These are phyloP conservation scores for Wickerhamomyces canadensis DNA, from an alignment of 805 yeast species.

Conservation along the genomic window DNA sequence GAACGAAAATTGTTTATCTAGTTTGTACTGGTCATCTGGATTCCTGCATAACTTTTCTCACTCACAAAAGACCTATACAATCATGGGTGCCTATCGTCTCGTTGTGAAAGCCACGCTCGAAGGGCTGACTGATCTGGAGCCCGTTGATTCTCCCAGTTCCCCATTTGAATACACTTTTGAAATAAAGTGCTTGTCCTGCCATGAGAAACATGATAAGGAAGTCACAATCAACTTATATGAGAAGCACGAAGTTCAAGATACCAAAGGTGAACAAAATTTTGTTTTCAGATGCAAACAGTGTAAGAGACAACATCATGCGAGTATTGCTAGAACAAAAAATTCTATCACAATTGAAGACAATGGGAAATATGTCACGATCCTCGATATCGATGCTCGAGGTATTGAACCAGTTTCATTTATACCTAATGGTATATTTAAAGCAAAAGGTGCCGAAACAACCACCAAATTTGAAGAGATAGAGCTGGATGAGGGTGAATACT, in stretches of 20 bases:
- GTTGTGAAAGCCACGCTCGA: slow-evolving; percentile 31
- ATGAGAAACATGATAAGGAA: slow-evolving; percentile 68
- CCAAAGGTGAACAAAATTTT: slow-evolving; percentile 81
- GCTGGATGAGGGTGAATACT: slow-evolving; percentile 82
- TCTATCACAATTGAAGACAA: slow-evolving; percentile 30
- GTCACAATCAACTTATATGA: slow-evolving; percentile 66
- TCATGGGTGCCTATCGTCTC: slow-evolving; percentile 11
- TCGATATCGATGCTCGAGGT: slow-evolving; percentile 84
- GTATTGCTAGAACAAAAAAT: slow-evolving; percentile 21
- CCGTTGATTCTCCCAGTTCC: slow-evolving; percentile 49
- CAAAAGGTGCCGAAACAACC: slow-evolving; percentile 46
- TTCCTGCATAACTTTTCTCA: no score
- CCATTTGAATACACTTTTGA: slow-evolving; percentile 77
- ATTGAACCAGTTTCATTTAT: slow-evolving; percentile 63
- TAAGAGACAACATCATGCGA: slow-evolving; percentile 24
- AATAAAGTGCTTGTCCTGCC: slow-evolving; percentile 72
- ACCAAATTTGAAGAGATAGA: slow-evolving; percentile 61
- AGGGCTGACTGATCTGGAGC: slow-evolving; percentile 38
- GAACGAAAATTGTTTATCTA: no score
- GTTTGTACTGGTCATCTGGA: no score
- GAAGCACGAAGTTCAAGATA: slow-evolving; percentile 55
- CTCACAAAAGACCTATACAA: no score
- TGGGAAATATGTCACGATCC: slow-evolving; percentile 41
- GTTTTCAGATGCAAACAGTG: slow-evolving; percentile 73
- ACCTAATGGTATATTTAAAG: slow-evolving; percentile 58